Conservation (phyloP, 176 grass and related monocot species). For the Typha latifolia region DNA sequence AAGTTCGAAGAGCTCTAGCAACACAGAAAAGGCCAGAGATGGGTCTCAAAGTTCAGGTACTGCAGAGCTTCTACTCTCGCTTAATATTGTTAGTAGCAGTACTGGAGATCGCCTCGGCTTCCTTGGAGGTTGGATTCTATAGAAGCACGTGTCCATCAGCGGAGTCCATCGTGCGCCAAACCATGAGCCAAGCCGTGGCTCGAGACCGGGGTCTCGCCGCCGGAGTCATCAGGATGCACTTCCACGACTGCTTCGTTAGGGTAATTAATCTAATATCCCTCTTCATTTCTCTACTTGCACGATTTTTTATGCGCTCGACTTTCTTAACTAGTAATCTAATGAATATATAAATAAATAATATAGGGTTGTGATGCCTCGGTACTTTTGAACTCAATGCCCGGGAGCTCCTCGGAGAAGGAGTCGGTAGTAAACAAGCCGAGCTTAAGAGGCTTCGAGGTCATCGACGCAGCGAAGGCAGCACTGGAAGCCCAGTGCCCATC, state of each 20-base stretch:
- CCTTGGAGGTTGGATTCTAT: constrained; percentile 51
- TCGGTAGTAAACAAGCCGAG: constrained; percentile 31
- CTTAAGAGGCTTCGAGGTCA: constrained; percentile 39
- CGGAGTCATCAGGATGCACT: constrained; percentile 57
- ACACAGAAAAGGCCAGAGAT: too few species aligned
- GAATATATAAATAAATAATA: neutral
- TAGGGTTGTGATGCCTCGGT: constrained; percentile 45
- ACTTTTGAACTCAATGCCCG: constrained; percentile 34
- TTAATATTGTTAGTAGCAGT: neutral
- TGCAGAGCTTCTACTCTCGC: neutral
- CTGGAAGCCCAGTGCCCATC: constrained; percentile 35
- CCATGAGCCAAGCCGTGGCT: constrained; percentile 27
- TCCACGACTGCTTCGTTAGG: constrained; percentile 82
- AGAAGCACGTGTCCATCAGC: constrained; percentile 40
- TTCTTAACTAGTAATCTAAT: neutral
- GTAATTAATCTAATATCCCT: constrained; percentile 16
- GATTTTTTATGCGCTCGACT: neutral
- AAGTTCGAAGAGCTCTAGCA: too few species aligned
- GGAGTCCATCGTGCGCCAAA: constrained; percentile 50
- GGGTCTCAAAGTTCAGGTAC: neutral
- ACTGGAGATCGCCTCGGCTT: neutral
- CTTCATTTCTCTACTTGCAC: neutral
- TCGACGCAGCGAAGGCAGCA: constrained; percentile 44
- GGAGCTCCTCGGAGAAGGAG: constrained; percentile 28
- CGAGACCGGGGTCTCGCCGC: constrained; percentile 35